These are phyloP conservation scores for Suhomyces wounanorum DNA, from an alignment of 1,139 yeast species.

Conservation along the genomic window DNA sequence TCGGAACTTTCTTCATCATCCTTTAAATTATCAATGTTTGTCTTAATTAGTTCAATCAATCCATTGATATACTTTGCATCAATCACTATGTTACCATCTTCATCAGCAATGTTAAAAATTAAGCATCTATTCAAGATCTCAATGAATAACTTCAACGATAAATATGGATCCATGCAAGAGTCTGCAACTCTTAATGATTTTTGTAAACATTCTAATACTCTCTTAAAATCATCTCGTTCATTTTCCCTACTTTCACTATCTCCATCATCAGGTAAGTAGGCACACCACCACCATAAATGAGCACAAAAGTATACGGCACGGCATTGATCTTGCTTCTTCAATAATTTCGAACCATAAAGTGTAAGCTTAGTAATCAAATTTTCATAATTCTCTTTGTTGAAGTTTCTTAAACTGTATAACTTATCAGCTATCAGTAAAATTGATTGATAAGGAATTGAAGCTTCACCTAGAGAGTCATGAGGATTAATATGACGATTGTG, in stretches of 20 bases:
- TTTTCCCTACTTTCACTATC: slow-evolving; percentile 12
- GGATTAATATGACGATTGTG: slow-evolving; percentile 27
- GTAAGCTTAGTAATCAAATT: slow-evolving; percentile 82
- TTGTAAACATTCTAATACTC: slow-evolving; percentile 51
- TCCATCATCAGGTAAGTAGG: slow-evolving; percentile 30
- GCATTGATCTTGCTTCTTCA: slow-evolving; percentile 93
- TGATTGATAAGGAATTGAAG: slow-evolving; percentile 43
- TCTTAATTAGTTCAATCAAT: slow-evolving; percentile 76
- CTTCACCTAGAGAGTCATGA: slow-evolving; percentile 41
- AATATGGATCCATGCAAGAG: slow-evolving; percentile 84
- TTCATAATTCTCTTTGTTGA: slow-evolving; percentile 69
- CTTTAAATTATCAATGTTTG: slow-evolving; percentile 63
- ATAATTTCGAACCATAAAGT: slow-evolving; percentile 80
- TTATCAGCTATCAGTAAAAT: slow-evolving; percentile 59
- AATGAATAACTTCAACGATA: slow-evolving; percentile 78
- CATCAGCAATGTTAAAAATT: slow-evolving; percentile 84
- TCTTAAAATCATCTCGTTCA: slow-evolving; percentile 36
- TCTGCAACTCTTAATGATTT: slow-evolving; percentile 87
- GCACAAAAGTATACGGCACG: slow-evolving; percentile 86
- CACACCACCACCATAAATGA: slow-evolving; percentile 93
- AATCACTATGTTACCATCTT: slow-evolving; percentile 70
- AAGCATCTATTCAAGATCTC: slow-evolving; percentile 86
- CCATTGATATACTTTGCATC: slow-evolving; percentile 81
- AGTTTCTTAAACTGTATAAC: slow-evolving; percentile 58
- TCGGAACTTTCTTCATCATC: slow-evolving; percentile 25